Percentiles rank a stretch among this genome's conserved stretches.
Conservation (phyloP, 2,329 filamentous ascomycete species). For the Penicillium griseofulvum region DNA sequence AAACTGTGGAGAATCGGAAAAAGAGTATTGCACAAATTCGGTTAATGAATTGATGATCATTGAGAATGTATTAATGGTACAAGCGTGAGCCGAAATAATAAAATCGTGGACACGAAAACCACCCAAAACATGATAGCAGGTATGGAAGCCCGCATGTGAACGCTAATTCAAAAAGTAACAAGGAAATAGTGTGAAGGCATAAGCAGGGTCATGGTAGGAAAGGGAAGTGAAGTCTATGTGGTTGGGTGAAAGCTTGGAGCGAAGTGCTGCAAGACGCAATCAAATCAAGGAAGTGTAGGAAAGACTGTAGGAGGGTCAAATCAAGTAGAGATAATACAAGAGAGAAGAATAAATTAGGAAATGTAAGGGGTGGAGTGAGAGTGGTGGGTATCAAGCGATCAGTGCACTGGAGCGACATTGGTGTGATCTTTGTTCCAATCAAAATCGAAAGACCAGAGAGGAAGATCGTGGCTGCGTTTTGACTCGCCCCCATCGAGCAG, state of each 20-base stretch:
- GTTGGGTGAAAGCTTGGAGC: not conserved
- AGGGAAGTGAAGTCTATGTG: not conserved
- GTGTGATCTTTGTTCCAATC: constrained; percentile 44
- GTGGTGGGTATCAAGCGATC: constrained; percentile 9
- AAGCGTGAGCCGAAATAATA: not conserved
- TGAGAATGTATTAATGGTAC: not conserved
- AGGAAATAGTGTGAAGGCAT: not conserved
- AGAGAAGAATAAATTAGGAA: not conserved
- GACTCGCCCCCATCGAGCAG: constrained; percentile 48
- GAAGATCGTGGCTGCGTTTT: constrained; percentile 54
- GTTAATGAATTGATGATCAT: not conserved
- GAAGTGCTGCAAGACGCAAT: constrained; percentile 1
- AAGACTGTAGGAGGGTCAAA: not conserved
- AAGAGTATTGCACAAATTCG: not conserved
- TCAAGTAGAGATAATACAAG: not conserved
- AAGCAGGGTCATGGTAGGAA: not conserved
- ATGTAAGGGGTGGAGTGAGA: constrained; percentile 6
- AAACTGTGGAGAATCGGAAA: not conserved
- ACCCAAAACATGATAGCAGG: constrained; percentile 5
- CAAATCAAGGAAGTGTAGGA: constrained; percentile 3
- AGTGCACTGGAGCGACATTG: constrained; percentile 39
- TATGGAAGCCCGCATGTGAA: constrained; percentile 1
- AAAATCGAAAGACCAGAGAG: constrained; percentile 39
- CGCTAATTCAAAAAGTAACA: constrained; percentile 5
- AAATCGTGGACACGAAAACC: not conserved